A percentile compares a stretch with the other conserved stretches of the same genome.
phyloP scores from a whole-genome alignment of 768 basidiomycete species.

The Mrakia frigida region DNA sequence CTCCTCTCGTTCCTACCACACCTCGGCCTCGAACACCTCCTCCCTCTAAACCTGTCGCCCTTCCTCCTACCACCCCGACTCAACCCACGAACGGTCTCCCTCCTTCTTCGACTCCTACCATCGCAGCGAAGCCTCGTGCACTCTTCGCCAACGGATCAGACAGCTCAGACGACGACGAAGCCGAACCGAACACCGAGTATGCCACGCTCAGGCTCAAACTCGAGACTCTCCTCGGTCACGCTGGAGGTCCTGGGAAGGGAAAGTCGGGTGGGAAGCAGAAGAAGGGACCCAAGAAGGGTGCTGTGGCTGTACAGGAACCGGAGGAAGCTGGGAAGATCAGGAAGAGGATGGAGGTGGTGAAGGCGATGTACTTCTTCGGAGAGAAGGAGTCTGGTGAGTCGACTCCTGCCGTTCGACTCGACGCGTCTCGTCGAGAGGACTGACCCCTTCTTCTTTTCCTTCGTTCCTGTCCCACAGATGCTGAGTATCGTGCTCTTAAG shows the following conservation, averaged over 20 bases:
- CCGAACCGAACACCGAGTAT: slow-evolving; percentile 27
- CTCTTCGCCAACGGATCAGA: slow-evolving; percentile 14
- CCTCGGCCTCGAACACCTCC: slow-evolving; percentile 10
- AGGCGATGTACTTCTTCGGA: slow-evolving; percentile 44
- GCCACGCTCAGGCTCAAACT: slow-evolving; percentile 30
- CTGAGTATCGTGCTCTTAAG: slow-evolving; percentile 40
- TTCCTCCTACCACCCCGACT: background rate
- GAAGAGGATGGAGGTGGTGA: slow-evolving; percentile 39
- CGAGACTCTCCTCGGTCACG: slow-evolving; percentile 22
- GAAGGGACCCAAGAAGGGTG: slow-evolving; percentile 11
- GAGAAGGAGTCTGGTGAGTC: slow-evolving; percentile 42
- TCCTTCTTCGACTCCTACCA: background rate
- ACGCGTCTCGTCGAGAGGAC: too few relatives aligned
- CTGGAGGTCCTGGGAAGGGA: slow-evolving; percentile 3
- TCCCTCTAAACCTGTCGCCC: background rate
- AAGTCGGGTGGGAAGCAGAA: slow-evolving; percentile 21
- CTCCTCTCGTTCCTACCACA: slow-evolving; percentile 12
- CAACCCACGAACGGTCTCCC: background rate
- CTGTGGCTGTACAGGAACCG: slow-evolving; percentile 23
- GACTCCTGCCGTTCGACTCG: too few relatives aligned
- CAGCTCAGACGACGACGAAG: slow-evolving; percentile 23
- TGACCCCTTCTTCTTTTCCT: too few relatives aligned
- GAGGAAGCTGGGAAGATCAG: slow-evolving; percentile 36
- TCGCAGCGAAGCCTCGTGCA: background rate
- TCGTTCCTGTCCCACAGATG: background rate